Conservation (phyloP, 306 rosid species). For the Betula pendula region DNA sequence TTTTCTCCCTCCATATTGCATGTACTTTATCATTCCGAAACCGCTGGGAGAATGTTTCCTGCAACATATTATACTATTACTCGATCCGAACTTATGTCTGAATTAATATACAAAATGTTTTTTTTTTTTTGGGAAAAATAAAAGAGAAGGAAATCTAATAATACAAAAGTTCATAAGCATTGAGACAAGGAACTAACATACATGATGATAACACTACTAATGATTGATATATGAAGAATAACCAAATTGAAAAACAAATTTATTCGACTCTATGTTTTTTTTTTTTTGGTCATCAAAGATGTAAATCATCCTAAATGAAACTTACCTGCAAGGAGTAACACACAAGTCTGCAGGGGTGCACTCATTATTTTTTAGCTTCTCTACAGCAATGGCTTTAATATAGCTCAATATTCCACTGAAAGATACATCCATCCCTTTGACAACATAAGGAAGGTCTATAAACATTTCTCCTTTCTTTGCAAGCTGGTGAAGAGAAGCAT, state of each 20-base stretch:
- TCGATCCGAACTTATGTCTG: neutral
- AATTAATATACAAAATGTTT: neutral
- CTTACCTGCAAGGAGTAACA: conserved; percentile 90
- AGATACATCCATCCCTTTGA: conserved; percentile 96
- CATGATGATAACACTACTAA: neutral
- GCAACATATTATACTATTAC: conserved; percentile 11
- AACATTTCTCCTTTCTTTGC: conserved; percentile 83
- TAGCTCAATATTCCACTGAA: conserved; percentile 86
- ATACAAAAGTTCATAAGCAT: neutral
- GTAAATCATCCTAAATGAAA: neutral
- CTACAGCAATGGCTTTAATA: conserved; percentile 82
- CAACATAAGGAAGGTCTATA: conserved; percentile 83
- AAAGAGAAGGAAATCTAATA: neutral
- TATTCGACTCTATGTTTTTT: neutral
- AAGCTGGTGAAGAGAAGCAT: conserved; percentile 52
- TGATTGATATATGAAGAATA: conserved; percentile 10
- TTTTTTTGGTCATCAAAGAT: neutral
- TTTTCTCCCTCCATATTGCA: conserved; percentile 80
- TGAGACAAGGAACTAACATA: neutral
- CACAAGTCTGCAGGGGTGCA: conserved; percentile 95
- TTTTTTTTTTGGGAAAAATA: neutral
- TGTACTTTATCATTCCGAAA: conserved; percentile 91
- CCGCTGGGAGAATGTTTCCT: conserved; percentile 88
- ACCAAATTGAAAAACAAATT: conserved; percentile 9
- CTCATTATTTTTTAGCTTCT: conserved; percentile 70